Base-by-base conservation (phyloP, 306 rosid genomes). In the Cicer arietinum region DNA sequence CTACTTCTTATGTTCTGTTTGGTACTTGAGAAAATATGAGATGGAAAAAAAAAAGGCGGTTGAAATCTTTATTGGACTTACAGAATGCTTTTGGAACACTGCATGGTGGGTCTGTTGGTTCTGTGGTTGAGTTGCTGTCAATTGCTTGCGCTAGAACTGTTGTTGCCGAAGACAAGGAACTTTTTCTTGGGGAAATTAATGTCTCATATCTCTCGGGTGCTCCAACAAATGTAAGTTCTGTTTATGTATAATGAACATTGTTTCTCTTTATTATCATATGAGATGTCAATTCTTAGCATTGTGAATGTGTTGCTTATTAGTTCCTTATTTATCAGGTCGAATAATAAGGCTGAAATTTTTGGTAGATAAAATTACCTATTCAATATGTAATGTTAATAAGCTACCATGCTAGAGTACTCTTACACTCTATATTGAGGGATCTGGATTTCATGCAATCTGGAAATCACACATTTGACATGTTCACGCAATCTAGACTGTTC, bases 131-230 rank as follows among this genome's bases (percentile, higher is more conserved):
- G 53, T 18, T 68, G 12, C 52, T 85, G 10, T 11, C 83, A 1
- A 82, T 25, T 56, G 83, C 86, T 73, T 85, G 89, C 44, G 89
- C 86, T 50, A 79, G 85, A 73, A 85, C 89, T 43, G 79, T 85
- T n/a, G 89, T 85, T 52, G 39, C 79, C 7, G 81, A 77, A 54
- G 69, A 82, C 69, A 82, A 76, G 56, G 83, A 80, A 51, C 75
- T 85, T 45, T 82, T 76, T 77, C 86, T 85, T 8, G 89, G 85
- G 44, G 84, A 85, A 80, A 9, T 80, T 10, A 82, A 79, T 76
- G 44, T 80, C 22, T 82, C 86, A 73, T 85, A 79, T 77, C 83
- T 82, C 46, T 82, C 89, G 77, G 74, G 54, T 65, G 70, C 89
- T 61, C 73, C 83, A 8, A 6, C 0, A 22, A 56, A 80, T 44